These are phyloP conservation scores for Candida ortonii DNA, from an alignment of 805 yeast species.

Conservation along the genomic window DNA sequence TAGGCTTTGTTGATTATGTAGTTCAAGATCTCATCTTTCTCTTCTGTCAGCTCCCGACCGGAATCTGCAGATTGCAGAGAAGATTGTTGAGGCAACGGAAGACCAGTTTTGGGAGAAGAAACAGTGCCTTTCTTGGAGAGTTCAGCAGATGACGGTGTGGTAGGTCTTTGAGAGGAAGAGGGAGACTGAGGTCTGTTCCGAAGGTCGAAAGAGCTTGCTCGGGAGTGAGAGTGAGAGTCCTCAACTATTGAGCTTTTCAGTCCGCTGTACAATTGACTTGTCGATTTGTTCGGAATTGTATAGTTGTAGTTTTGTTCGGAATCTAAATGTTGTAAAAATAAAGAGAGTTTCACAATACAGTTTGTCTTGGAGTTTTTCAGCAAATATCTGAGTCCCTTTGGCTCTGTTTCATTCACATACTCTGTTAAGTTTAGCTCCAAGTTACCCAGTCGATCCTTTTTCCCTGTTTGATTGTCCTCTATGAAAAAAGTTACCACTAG, in stretches of 20 bases:
- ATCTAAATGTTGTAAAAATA: slow-evolving; percentile 30
- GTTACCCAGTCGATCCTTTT: slow-evolving; percentile 57
- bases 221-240: slow-evolving; percentile 2
- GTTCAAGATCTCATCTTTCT: slow-evolving; percentile 12
- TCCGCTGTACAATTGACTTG: slow-evolving; percentile 25
- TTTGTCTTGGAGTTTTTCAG: slow-evolving; percentile 79
- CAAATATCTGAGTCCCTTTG: slow-evolving; percentile 59
- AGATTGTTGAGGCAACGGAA: background rate
- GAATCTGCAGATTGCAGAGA: too few relatives aligned
- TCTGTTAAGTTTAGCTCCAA: slow-evolving; percentile 70
- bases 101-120: background rate
- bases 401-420: slow-evolving; percentile 54
- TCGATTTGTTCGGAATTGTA: slow-evolving; percentile 20
- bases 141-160: slow-evolving; percentile 4
- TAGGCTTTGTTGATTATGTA: slow-evolving; percentile 30
- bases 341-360: slow-evolving; percentile 64
- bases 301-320: slow-evolving; percentile 14
- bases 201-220: slow-evolving; percentile 1
- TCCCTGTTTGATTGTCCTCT: slow-evolving; percentile 30
- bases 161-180: background rate
- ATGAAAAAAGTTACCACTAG: slow-evolving; percentile 37
- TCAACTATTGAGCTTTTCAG: slow-evolving; percentile 24
- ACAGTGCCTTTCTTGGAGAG: background rate
- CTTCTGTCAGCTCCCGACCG: too few relatives aligned
- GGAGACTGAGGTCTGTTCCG: slow-evolving; percentile 1